A percentile compares a stretch with the other conserved stretches of the same genome.
Conservation (phyloP, 2,329 filamentous ascomycete species). For the Colletotrichum graminicola region DNA sequence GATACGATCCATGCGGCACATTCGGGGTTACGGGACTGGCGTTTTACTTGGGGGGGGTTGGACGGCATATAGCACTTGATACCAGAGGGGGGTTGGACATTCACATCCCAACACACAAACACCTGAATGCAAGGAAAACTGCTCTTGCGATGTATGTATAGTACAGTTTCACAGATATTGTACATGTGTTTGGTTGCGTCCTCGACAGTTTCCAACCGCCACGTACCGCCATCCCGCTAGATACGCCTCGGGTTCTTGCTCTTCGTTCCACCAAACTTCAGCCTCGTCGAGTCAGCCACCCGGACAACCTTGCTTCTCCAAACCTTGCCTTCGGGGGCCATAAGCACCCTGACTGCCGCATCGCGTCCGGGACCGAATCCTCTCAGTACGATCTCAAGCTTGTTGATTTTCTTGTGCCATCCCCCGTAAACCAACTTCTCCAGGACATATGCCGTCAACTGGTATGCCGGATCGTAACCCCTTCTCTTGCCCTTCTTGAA, state of each 20-base stretch:
- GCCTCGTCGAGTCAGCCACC: conserved; percentile 85
- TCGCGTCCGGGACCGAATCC: conserved; percentile 91
- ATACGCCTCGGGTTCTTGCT: conserved; percentile 87
- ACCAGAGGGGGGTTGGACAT: conserved; percentile 38
- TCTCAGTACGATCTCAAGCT: conserved; percentile 83
- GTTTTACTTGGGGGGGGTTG: conserved; percentile 1
- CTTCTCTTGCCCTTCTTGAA: conserved; percentile 86
- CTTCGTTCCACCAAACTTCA: conserved; percentile 97
- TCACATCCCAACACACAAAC: conserved; percentile 25
- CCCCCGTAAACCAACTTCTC: conserved; percentile 86
- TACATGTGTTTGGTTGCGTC: conserved; percentile 47
- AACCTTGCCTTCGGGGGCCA: conserved; percentile 85
- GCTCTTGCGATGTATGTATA: conserved; percentile 48
- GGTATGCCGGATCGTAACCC: conserved; percentile 92
- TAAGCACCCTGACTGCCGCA: conserved; percentile 87
- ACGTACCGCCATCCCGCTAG: conserved; percentile 46
- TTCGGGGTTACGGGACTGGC: conserved; percentile 26
- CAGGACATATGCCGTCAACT: conserved; percentile 86
- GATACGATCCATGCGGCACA: conserved; percentile 27
- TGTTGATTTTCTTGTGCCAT: conserved; percentile 79
- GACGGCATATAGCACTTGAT: conserved; percentile 40
- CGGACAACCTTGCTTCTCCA: conserved; percentile 81
- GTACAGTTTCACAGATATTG: conserved; percentile 52
- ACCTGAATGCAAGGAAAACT: conserved; percentile 34
- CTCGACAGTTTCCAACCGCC: background rate